phyloP scores from a whole-genome alignment of 257 asterid species.

The Nicotiana sylvestris region DNA sequence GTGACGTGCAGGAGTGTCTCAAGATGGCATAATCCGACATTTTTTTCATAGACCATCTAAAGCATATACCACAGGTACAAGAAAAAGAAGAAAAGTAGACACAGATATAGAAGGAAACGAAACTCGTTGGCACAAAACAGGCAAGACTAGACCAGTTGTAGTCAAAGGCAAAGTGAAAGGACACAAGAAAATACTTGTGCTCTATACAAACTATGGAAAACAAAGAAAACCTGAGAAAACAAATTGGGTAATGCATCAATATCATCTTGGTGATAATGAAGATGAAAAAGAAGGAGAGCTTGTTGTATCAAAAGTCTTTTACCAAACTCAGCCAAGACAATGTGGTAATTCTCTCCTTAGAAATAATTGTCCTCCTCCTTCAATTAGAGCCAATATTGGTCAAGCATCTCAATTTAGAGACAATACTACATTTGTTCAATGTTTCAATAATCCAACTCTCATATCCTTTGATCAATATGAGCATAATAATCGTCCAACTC shows the following conservation, averaged over 20 bases:
- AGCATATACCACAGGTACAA: slow-evolving; percentile 44
- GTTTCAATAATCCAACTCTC: slow-evolving; percentile 27
- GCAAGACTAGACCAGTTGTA: slow-evolving; percentile 38
- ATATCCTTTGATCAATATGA: slow-evolving; percentile 36
- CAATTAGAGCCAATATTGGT: slow-evolving; percentile 12
- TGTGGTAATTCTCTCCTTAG: slow-evolving; percentile 25
- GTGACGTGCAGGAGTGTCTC: slow-evolving; percentile 25
- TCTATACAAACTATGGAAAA: slow-evolving; percentile 42
- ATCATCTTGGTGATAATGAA: slow-evolving; percentile 44
- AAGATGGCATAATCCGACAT: slow-evolving; percentile 40
- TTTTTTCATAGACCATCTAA: slow-evolving; percentile 47
- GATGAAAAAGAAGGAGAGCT: slow-evolving; percentile 49
- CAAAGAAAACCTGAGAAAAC: slow-evolving; percentile 45
- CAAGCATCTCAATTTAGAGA: slow-evolving; percentile 8
- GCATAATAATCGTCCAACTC: slow-evolving; percentile 13
- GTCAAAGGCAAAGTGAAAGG: slow-evolving; percentile 39
- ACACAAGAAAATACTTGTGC: slow-evolving; percentile 45
- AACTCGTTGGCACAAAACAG: slow-evolving; percentile 48
- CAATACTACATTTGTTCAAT: slow-evolving; percentile 14
- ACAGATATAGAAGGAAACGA: slow-evolving; percentile 35
- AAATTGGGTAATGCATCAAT: slow-evolving; percentile 53
- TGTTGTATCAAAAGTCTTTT: slow-evolving; percentile 43
- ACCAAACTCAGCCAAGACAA: slow-evolving; percentile 45
- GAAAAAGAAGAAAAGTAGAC: slow-evolving; percentile 45
- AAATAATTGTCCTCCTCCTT: slow-evolving; percentile 16